Evolutionary conservation across 2,329 filamentous ascomycete genomes (phyloP).

Genomic region (Pseudocercospora pini-densiflorae): DNA sequence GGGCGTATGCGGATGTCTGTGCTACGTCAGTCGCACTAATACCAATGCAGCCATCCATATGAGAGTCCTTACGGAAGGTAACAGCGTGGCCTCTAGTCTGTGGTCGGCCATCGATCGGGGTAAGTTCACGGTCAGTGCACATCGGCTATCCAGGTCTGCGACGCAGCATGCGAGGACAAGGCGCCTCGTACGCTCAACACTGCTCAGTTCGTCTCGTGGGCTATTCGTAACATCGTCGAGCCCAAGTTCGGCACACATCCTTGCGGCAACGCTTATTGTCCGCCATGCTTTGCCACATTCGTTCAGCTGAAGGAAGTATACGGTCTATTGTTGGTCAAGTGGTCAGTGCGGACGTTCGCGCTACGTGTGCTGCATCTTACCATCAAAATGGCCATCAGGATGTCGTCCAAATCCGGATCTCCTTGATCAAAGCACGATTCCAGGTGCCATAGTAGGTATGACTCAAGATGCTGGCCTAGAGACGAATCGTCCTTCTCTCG

Average conservation of each 20-base stretch:
- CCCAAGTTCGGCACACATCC: background rate
- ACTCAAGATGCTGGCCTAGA: background rate
- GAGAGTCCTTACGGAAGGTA: background rate
- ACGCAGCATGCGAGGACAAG: background rate
- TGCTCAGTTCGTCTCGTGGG: background rate
- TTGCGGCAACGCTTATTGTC: background rate
- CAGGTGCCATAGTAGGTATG: background rate
- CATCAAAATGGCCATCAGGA: background rate
- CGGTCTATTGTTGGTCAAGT: background rate
- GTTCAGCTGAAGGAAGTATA: background rate
- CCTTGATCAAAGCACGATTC: background rate
- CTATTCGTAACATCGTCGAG: background rate
- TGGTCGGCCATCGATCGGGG: background rate
- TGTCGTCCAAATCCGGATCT: background rate
- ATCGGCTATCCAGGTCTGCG: background rate
- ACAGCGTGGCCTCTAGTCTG: background rate
- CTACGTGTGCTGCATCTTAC: background rate
- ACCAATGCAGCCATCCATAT: background rate
- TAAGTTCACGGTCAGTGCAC: background rate
- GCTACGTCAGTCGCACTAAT: background rate
- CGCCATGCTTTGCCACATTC: background rate
- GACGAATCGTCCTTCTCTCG: background rate
- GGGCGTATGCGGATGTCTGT: background rate
- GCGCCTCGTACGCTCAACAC: background rate
- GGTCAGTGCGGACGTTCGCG: too few species aligned